Base-by-base conservation (phyloP, 1,139 yeast genomes). In the Magnusiomyces magnusii region DNA sequence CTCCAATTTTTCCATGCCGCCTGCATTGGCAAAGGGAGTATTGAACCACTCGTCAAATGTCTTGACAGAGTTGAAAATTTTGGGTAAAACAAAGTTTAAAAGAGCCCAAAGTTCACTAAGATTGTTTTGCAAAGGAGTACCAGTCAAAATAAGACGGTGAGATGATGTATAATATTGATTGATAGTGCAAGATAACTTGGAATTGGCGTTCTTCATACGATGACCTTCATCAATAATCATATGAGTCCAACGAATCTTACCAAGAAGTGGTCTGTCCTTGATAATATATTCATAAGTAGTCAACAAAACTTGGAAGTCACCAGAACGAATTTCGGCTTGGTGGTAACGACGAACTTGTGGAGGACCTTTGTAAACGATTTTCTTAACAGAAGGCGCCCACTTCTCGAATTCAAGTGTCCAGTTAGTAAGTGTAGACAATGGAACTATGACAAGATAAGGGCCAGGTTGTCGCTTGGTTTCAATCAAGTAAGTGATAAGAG, bases 201-300 rank as follows among this genome's bases (percentile, higher is more conserved):
- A 90, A 65, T 86, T 84, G 0, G 97, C 79, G 73, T 93, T 93
- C 75, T 93, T 93, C 98, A 93, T 90, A 74, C 99, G 85, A 72
- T 93, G 99, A 75, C 99, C 99, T 77, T 93, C 99, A 78, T 93
- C 99, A 66, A 93, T 93, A 67, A 93, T 93, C 98, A 93, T 93
- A 72, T 93, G 98, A 51, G 87, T 85, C 92, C 97, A 93, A 66
- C 83, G 82, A 67, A 89, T 81, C 69, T 89, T 87, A 23, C 87
- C 77, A 63, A 93, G 76, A 47, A 93, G 73, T 1, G 95, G 85
- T 64, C 95, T 84, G 71, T 93, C 99, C 71, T 91, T 87, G 69
- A 93, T 93, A 67, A 93, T 86, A 72, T 76, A 76, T 63, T 76
- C 80, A 61, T 74, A 76, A 1, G 99, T 93, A 1, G 99, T 93